A percentile compares a stretch with the other conserved stretches of the same genome.
phyloP scores from a whole-genome alignment of 805 yeast genomes.

The Ogataea philodendri region DNA sequence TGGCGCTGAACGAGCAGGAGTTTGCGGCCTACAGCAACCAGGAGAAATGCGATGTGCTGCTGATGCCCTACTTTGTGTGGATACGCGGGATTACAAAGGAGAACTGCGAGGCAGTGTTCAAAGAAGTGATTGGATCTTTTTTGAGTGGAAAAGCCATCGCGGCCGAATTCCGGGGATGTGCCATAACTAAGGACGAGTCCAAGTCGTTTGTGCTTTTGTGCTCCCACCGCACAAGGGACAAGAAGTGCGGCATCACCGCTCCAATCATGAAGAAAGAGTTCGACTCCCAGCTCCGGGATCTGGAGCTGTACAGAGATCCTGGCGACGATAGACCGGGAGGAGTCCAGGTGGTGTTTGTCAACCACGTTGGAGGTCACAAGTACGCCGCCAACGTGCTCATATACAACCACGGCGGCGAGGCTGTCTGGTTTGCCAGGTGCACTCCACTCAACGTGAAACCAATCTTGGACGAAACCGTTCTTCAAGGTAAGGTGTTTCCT shows the following conservation, averaged over 20 bases:
- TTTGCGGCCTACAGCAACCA: slow-evolving; percentile 41
- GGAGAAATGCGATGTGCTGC: slow-evolving; percentile 54
- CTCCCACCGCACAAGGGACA: slow-evolving; percentile 89
- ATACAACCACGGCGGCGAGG: slow-evolving; percentile 69
- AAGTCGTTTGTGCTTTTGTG: slow-evolving; percentile 67
- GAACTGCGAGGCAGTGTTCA: slow-evolving; percentile 45
- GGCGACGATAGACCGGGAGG: slow-evolving; percentile 78
- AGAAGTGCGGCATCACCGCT: slow-evolving; percentile 91
- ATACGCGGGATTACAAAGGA: slow-evolving; percentile 46
- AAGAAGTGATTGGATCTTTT: slow-evolving; percentile 43
- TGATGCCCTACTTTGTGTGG: slow-evolving; percentile 77
- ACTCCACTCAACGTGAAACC: slow-evolving; percentile 72
- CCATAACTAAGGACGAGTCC: slow-evolving; percentile 38
- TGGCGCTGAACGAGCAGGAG: slow-evolving; percentile 32
- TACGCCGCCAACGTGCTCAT: slow-evolving; percentile 86
- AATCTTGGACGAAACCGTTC: slow-evolving; percentile 71
- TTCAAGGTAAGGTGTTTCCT: slow-evolving; percentile 68
- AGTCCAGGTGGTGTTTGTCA: slow-evolving; percentile 63
- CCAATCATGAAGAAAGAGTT: slow-evolving; percentile 82
- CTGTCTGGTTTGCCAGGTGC: slow-evolving; percentile 86
- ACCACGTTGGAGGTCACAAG: slow-evolving; percentile 96
- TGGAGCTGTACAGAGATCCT: slow-evolving; percentile 69
- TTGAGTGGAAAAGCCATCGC: slow-evolving; percentile 22
- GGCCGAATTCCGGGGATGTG: slow-evolving; percentile 20
- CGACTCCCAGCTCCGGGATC: slow-evolving; percentile 67